Evolutionary conservation across 2,329 filamentous ascomycete species (phyloP), one percentile per base, ranked within the genome.

Genomic region (Diaporthe batatas): DNA sequence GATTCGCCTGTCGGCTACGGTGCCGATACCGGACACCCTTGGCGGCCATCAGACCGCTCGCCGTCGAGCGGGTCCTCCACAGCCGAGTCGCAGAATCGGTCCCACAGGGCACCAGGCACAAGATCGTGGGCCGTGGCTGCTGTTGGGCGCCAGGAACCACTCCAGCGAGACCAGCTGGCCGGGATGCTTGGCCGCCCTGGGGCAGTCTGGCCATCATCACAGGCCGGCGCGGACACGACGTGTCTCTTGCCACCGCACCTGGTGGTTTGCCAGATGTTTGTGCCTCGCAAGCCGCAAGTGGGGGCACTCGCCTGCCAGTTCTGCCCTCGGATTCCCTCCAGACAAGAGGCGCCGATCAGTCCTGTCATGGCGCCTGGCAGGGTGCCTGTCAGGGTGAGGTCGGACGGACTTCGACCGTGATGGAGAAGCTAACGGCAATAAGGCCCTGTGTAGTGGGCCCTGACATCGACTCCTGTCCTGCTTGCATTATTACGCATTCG

Each of bases 361-460:
- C 47, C 68, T 55, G 53, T 57, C 36, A 68, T 29, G 64, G 68
- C 70, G 69, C 36, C 39, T 42, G 39, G 16, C 14, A 42, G 39
- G 39, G 39, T 42, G 39, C 14, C 39, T 42, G 53, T 65, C 36
- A 68, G 39, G 65, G 69, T 72, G 69, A 71, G 44, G 70, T 59
- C 70, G 34, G n/a, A 65, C 73, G 73, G 73, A 74, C 70, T 64
- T 72, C 68, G 71, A 36, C 73, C 73, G 73, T 70, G 49, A 71
- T 70, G 65, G 73, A 42, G 73, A 68, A 49, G 70, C 59, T 72
- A 70, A 70, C 73, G 73, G 73, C 58, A 72, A 74, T 70, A 74
- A 67, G 67, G 70, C 39, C 73, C 34, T 51, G 47, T 70, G 32
- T 44, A 44, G 53, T 74, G 57, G 65, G 67, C 67, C 44, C 58